Conservation (phyloP, 1,284 basidiomycete species). For the Porodaedalea pini region DNA sequence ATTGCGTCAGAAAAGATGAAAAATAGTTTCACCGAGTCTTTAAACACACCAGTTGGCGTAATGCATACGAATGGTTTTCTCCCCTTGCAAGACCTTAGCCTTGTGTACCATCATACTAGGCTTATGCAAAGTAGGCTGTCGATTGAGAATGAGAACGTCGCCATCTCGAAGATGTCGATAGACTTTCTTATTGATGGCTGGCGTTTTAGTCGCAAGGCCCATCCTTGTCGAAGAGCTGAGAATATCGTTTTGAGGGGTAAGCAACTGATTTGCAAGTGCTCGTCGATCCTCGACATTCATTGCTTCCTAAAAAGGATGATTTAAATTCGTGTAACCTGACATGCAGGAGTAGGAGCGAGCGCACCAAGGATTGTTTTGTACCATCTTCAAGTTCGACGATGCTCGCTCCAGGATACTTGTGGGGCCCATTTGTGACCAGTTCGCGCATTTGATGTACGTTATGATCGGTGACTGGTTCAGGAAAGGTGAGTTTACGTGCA, state of each 20-base stretch:
- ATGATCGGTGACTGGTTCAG: slow-evolving; percentile 91
- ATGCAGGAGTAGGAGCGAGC: slow-evolving; percentile 21
- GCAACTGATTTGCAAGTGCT: slow-evolving; percentile 94
- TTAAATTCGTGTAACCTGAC: slow-evolving; percentile 1
- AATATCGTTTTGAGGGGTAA: slow-evolving; percentile 85
- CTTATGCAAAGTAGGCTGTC: slow-evolving; percentile 98
- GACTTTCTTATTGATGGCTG: slow-evolving; percentile 93
- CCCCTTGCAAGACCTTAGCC: slow-evolving; percentile 88
- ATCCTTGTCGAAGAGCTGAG: slow-evolving; percentile 44
- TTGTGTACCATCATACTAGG: slow-evolving; percentile 99
- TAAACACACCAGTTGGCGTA: slow-evolving; percentile 91
- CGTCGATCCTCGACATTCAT: slow-evolving; percentile 85
- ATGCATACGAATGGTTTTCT: slow-evolving; percentile 99
- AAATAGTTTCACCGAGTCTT: slow-evolving; percentile 1
- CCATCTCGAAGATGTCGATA: slow-evolving; percentile 94
- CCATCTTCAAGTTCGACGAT: slow-evolving; percentile 97
- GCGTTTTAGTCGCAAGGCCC: slow-evolving; percentile 66
- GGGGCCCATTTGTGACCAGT: slow-evolving; percentile 90
- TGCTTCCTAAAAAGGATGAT: slow-evolving; percentile 62
- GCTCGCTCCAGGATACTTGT: slow-evolving; percentile 88
- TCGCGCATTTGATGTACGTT: slow-evolving; percentile 91
- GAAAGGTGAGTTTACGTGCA: slow-evolving; percentile 94
- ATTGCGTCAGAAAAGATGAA: slow-evolving; percentile 17
- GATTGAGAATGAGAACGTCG: slow-evolving; percentile 94
- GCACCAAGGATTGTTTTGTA: slow-evolving; percentile 74